Conservation (phyloP, 2,329 filamentous ascomycete genomes). For the Pseudogymnoascus sp. region DNA sequence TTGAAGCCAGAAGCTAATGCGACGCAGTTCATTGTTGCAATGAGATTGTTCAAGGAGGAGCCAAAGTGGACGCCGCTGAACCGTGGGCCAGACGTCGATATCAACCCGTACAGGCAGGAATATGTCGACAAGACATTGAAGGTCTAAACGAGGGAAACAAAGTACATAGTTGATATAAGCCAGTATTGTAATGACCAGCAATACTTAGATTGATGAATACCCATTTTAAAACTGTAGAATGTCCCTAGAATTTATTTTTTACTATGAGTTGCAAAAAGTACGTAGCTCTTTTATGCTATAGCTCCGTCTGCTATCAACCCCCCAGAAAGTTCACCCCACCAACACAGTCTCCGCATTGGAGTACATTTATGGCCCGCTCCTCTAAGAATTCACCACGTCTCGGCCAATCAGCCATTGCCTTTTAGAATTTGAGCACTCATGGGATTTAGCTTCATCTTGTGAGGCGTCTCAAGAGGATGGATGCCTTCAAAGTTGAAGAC, state of each 20-base stretch:
- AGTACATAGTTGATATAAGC: background rate
- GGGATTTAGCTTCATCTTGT: background rate
- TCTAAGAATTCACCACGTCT: background rate
- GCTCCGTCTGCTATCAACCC: background rate
- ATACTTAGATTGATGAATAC: background rate
- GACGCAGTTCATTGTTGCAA: slow-evolving; percentile 79
- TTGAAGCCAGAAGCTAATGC: slow-evolving; percentile 8
- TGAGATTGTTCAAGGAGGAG: slow-evolving; percentile 96
- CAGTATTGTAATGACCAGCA: background rate
- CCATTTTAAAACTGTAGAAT: background rate
- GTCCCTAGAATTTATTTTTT: background rate
- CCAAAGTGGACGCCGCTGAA: slow-evolving; percentile 97
- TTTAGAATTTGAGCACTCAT: background rate
- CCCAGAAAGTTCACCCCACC: background rate
- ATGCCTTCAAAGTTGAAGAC: slow-evolving; percentile 7
- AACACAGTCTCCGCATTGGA: background rate
- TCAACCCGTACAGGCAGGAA: slow-evolving; percentile 67
- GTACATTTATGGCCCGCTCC: background rate
- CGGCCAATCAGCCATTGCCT: background rate
- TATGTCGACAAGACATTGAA: slow-evolving; percentile 48
- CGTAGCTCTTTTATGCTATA: background rate
- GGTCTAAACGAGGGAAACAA: background rate
- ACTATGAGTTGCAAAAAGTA: background rate
- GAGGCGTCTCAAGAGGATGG: slow-evolving; percentile 3
- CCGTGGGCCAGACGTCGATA: slow-evolving; percentile 66